Evolutionary conservation across 2,329 filamentous ascomycete genomes (phyloP).

Genomic region (Beauveria brongniartii): DNA sequence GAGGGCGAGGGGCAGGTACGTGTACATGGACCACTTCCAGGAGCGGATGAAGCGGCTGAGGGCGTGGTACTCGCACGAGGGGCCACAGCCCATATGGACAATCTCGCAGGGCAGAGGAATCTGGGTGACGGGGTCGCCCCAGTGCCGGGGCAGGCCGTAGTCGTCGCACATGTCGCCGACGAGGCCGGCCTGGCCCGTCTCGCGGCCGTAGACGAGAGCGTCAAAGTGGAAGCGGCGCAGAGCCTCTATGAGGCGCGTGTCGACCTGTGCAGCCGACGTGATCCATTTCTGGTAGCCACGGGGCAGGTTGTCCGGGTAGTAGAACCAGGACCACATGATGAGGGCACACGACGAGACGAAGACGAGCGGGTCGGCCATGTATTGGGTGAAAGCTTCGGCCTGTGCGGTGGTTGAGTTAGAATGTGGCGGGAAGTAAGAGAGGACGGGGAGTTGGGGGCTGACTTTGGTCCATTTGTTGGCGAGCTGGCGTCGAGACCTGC

Average conservation of each 20-base stretch:
- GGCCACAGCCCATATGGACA: constrained; percentile 71
- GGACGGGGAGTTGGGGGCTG: constrained; percentile 14
- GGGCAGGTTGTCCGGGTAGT: constrained; percentile 62
- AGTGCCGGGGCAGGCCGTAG: constrained; percentile 57
- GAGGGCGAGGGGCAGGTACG: constrained; percentile 69
- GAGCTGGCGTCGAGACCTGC: constrained; percentile 36
- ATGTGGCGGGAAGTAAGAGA: not conserved
- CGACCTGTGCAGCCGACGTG: constrained; percentile 64
- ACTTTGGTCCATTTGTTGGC: constrained; percentile 40
- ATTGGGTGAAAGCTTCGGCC: constrained; percentile 27
- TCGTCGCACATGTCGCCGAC: constrained; percentile 66
- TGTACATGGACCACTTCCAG: constrained; percentile 66
- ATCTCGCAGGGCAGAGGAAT: constrained; percentile 74
- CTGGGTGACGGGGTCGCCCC: constrained; percentile 62
- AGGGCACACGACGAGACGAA: constrained; percentile 66
- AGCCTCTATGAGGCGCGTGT: constrained; percentile 64
- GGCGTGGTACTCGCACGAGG: constrained; percentile 68
- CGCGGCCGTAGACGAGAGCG: constrained; percentile 61
- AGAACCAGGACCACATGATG: constrained; percentile 90
- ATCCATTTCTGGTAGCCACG: constrained; percentile 77
- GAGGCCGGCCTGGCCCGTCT: constrained; percentile 61
- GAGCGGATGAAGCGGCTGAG: constrained; percentile 57
- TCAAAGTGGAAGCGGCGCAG: constrained; percentile 58
- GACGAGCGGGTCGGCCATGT: constrained; percentile 53
- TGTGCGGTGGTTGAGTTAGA: constrained; percentile 12